Conservation (phyloP, 2,329 filamentous ascomycete species). For the Aureobasidium sp. region DNA sequence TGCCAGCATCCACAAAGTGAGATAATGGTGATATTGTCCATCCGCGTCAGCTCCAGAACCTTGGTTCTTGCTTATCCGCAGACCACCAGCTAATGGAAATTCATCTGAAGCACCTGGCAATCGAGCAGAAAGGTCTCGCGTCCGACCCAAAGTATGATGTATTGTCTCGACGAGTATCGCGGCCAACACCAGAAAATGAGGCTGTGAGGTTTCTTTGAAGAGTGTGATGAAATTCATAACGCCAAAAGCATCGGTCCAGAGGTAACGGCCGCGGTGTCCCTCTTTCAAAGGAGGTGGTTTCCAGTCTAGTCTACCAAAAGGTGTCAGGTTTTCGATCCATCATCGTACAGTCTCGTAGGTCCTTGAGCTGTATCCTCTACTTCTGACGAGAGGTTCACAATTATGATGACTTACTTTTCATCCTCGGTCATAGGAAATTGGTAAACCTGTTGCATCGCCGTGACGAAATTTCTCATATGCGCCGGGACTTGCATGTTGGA, state of each 20-base stretch:
- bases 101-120: conserved; percentile 47
- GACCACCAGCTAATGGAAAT: conserved; percentile 47
- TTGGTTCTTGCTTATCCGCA: conserved; percentile 52
- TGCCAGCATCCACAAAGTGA: conserved; percentile 58
- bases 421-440: conserved; percentile 11
- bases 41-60: conserved; percentile 47
- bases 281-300: conserved; percentile 11
- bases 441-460: conserved; percentile 17
- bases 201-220: conserved; percentile 34
- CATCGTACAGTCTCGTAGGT: background rate
- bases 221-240: conserved; percentile 54
- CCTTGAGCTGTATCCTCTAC: too few relatives aligned
- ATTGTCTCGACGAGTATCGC: conserved; percentile 44
- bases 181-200: conserved; percentile 45
- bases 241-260: conserved; percentile 48
- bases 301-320: conserved; percentile 2
- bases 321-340: background rate
- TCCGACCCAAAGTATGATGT: conserved; percentile 47
- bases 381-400: too few relatives aligned
- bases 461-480: conserved; percentile 9
- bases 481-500: background rate
- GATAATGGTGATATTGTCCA: conserved; percentile 56
- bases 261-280: conserved; percentile 15
- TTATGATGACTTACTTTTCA: conserved; percentile 4
- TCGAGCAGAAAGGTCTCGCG: conserved; percentile 41